phyloP scores from a whole-genome alignment of 2,329 filamentous ascomycete genomes.

The Fusarium nanum region DNA sequence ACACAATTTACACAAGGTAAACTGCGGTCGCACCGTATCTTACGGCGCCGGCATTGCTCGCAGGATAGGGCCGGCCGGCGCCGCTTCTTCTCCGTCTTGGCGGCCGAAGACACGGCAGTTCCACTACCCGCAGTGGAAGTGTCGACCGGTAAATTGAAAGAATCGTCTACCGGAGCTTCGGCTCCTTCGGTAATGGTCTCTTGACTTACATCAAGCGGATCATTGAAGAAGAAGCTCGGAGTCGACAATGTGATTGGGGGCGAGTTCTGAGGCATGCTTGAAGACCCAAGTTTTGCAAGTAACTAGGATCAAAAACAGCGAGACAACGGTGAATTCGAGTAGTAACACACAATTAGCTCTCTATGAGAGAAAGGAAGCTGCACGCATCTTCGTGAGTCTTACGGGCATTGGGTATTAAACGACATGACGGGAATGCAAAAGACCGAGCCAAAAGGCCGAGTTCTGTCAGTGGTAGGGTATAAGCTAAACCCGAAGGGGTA shows the following conservation, averaged over 20 bases:
- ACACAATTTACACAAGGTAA: slow-evolving; percentile 69
- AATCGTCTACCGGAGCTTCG: slow-evolving; percentile 2
- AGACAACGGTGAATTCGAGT: slow-evolving; percentile 22
- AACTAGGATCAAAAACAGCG: slow-evolving; percentile 9
- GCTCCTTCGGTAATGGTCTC: background rate
- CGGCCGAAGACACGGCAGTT: slow-evolving; percentile 14
- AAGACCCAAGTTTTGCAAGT: background rate
- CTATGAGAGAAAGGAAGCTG: background rate
- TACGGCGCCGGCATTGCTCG: slow-evolving; percentile 68
- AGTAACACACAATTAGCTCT: background rate
- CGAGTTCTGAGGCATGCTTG: slow-evolving; percentile 19
- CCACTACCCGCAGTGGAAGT: slow-evolving; percentile 4
- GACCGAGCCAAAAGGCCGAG: slow-evolving; percentile 35
- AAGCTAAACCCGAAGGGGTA: slow-evolving; percentile 17
- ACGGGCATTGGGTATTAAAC: background rate
- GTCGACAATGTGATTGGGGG: slow-evolving; percentile 21
- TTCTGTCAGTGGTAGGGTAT: slow-evolving; percentile 7
- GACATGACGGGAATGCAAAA: slow-evolving; percentile 19
- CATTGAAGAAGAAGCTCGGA: slow-evolving; percentile 35
- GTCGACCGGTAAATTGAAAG: slow-evolving; percentile 3
- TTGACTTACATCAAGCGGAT: slow-evolving; percentile 20
- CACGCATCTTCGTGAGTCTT: slow-evolving; percentile 2
- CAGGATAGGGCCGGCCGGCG: slow-evolving; percentile 62
- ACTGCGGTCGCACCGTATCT: slow-evolving; percentile 71
- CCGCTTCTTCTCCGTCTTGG: slow-evolving; percentile 52